Base-by-base conservation (phyloP, 2,329 filamentous ascomycete species). In the Ophiosphaerella narmari region DNA sequence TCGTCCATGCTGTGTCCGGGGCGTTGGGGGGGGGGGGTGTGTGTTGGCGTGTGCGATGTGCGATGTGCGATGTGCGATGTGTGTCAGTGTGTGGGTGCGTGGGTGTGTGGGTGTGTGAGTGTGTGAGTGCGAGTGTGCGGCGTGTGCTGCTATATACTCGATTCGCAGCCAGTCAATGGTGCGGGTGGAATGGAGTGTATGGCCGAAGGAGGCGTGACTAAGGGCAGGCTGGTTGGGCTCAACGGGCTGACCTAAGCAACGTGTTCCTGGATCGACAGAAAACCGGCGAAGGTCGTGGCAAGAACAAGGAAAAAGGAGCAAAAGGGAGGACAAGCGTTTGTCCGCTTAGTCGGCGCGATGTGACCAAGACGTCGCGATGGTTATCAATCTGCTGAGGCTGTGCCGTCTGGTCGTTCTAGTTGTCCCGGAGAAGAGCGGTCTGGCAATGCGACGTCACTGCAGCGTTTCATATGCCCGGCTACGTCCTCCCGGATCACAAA, bases 1-100 rank as follows among this genome's bases (percentile, higher is more conserved):
- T 75, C 70, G 40, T 70, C 70, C 60, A 82, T 77, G 70, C 71
- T 78, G 77, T 21, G 18, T 21, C 18, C 4, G 18, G 4, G 43
- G 4, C 4, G 18, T 21, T 43, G 35, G 29, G 48, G 34, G 35
- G 29, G 48, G 34, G 52, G 36, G 38, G 37, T 23, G 49, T 21
- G 18, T 21, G 18, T 21, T 21, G 18, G 18, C 18, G 18, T 21
- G 18, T 21, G 18, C 18, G 18, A 4, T n/a, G 21, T 13, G 33
- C n/a, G n/a, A n/a, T n/a, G n/a, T n/a, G n/a, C n/a, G n/a, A n/a
- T 21, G 18, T 21, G 18, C 18, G 18, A 4, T n/a, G 21, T 13
- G 33, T 18, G 16, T 18, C 2, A 18, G 49, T 21, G 18, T 21
- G 18, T 21, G 3, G 18, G 18, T 5, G 18, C 4, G 18, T 4